Base-by-base conservation (phyloP, 192 early-diverging fungal genomes). In the Backusella tuberculispora region DNA sequence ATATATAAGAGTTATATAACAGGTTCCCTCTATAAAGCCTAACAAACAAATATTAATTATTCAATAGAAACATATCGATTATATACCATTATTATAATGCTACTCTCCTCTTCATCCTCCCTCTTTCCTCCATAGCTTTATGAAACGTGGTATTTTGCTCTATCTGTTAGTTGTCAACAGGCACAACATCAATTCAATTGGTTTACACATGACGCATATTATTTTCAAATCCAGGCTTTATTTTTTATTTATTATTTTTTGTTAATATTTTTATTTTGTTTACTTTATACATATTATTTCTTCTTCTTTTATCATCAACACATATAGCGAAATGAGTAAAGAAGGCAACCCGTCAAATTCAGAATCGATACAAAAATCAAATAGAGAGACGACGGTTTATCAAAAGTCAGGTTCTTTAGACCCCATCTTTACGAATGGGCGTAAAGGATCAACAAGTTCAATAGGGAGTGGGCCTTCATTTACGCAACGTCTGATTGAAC, bases 401-500 rank as follows among this genome's bases (percentile, higher is more conserved):
- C 53, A 60, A 12, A 60, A 60, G 4, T 60, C 53, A 60, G 53
- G 53, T 0, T 13, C 53, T 10, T 12, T 24, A 10, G 53, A 60
- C 1, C 53, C 53, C 53, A 60, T 60, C 53, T n/a, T 60, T 1
- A 60, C 53, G 9, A 26, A 21, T 60, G 53, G 53, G 53, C 68
- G 68, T 69, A 69, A 69, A 47, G 26, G 68, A 5, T 45, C 68
- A 0, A 69, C 43, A 13, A 46, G 68, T 47, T 69, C 68, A 15
- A 5, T 42, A 41, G 66, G 38, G 10, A 67, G 41, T 21, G 41
- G 66, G 5, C 34, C 74, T 3, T 78, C 77, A 14, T 74, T 80
- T 1, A 74, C 79, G 0, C 74, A 76, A 40, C 71, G 79, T 3
- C 43, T 76, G 8, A 72, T 72, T 70, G 79, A 80, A 19, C 48